Conservation (phyloP, 2,329 filamentous ascomycete genomes). For the Albophoma yamanashiensis region DNA sequence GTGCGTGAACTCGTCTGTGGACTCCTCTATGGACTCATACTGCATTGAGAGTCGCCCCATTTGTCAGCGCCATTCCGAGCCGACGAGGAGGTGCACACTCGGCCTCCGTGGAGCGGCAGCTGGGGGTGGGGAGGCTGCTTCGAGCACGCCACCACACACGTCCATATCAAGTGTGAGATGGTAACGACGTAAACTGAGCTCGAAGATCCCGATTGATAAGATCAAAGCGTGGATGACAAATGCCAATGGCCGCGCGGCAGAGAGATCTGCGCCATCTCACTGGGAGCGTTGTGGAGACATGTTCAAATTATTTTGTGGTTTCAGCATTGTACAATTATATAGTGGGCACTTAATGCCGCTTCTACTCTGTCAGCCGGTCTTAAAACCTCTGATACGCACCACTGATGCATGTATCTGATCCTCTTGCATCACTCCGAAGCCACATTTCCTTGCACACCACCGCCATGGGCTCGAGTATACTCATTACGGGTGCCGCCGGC, state of each 20-base stretch:
- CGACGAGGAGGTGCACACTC: background rate
- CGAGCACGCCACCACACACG: background rate
- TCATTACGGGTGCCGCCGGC: background rate
- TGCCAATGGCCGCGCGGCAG: background rate
- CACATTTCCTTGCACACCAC: background rate
- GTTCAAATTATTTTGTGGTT: too few species aligned
- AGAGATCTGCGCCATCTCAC: background rate
- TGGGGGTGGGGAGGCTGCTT: background rate
- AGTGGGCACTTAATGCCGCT: too few species aligned
- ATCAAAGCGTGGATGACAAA: background rate
- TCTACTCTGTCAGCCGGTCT: background rate
- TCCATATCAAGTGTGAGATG: background rate
- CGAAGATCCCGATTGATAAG: background rate
- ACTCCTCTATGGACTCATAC: background rate
- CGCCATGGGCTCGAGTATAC: background rate
- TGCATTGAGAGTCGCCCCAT: background rate
- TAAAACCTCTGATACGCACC: background rate
- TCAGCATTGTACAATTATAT: too few species aligned
- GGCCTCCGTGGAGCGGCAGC: background rate
- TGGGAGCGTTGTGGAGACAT: too few species aligned
- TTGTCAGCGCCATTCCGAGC: background rate
- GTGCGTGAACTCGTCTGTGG: background rate
- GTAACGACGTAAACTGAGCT: background rate
- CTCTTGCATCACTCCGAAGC: background rate
- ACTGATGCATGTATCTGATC: background rate